Evolutionary conservation across 2,329 filamentous ascomycete genomes (phyloP), one percentile per base, ranked within the genome.

Genomic region (Ceratocystis variospora): DNA sequence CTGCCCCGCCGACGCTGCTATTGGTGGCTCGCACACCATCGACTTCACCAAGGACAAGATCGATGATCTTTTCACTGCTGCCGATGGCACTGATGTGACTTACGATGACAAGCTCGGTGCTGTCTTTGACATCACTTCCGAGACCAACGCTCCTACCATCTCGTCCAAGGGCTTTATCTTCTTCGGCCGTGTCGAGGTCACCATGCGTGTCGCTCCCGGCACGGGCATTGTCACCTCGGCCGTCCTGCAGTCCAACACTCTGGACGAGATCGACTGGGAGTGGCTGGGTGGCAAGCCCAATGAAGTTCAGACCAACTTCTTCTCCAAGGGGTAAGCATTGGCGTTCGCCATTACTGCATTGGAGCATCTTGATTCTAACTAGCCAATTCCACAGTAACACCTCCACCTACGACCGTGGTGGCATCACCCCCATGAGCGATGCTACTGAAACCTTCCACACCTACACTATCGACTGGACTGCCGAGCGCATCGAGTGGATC

Each of bases 261-360:
- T 95, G 22, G 91, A 96, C 74, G 91, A 96, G 80, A 94, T 97
- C 69, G 93, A 97, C 76, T 96, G 90, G 88, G 93, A 97, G 77
- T 96, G 90, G 87, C 81, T 97, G 67, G 94, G 93, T 67, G 86
- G 85, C 64, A 84, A 90, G 73, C 77, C 81, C 70, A 76, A 79
- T 33, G 80, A 93, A 74, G 91, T 92, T 41, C 93, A 96, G 78
- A 88, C 85, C 74, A 96, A 96, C 78, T 96, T 90, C 79, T 89
- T 88, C 76, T 83, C 85, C 77, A 88, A 89, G 79, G 88, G 87
- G 67, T 68, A 59, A 68, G 37, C 37, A 41, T 15, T 15, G 37
- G 37, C 10, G 37, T 15, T 15, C 10, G 37, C 37, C 37, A 8
- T 4, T 15, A 3, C 37, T 17, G 6, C 19, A 28, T 25, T 0